Evolutionary conservation across 1,139 yeast genomes (phyloP).

Genomic region (Kluyveromyces sp.): DNA sequence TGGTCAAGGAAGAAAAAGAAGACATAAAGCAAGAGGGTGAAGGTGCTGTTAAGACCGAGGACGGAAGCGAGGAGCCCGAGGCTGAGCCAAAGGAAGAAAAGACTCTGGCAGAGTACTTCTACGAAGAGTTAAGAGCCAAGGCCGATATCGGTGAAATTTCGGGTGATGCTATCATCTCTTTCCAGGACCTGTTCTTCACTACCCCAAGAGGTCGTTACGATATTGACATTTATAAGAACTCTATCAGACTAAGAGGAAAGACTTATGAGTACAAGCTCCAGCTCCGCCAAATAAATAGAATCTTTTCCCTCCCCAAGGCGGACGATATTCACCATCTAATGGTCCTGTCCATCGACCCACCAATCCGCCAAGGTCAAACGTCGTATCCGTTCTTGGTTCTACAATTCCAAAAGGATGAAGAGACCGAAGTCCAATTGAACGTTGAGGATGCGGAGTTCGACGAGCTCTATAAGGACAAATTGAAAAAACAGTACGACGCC

Average conservation of each 20-base stretch:
- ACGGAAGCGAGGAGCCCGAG: conserved; percentile 29
- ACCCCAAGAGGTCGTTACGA: conserved; percentile 99
- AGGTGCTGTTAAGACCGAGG: conserved; percentile 32
- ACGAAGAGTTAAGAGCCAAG: conserved; percentile 83
- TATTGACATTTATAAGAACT: conserved; percentile 83
- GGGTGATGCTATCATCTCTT: conserved; percentile 95
- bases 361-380: conserved; percentile 91
- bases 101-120: conserved; percentile 76
- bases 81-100: conserved; percentile 47
- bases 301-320: conserved; percentile 87
- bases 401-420: conserved; percentile 87
- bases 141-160: conserved; percentile 97
- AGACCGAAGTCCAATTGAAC: conserved; percentile 83
- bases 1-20: conserved; percentile 23
- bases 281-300: conserved; percentile 81
- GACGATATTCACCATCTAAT: conserved; percentile 88
- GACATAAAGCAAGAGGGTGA: conserved; percentile 25
- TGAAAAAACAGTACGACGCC: conserved; percentile 70
- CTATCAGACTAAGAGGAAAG: conserved; percentile 90
- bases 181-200: conserved; percentile 82
- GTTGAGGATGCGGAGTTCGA: conserved; percentile 77
- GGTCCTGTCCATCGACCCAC: conserved; percentile 90
- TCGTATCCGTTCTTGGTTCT: conserved; percentile 86
- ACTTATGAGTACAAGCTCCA: conserved; percentile 96
- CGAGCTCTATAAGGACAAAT: conserved; percentile 65